phyloP scores from a whole-genome alignment of 108 stramenopile species.

The Pseudonitzschia multiseries region DNA sequence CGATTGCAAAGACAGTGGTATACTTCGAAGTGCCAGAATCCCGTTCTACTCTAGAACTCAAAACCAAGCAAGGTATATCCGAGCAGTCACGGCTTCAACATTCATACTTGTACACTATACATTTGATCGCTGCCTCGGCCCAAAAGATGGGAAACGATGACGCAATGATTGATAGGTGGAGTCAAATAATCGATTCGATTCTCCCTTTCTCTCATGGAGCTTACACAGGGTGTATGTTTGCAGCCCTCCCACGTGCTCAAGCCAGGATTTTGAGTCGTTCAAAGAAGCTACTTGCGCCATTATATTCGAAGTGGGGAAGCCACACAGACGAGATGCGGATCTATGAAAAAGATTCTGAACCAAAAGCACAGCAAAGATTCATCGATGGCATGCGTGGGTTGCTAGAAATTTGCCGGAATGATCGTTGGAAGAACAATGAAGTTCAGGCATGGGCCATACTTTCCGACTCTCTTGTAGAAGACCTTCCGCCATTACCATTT shows the following conservation, averaged over 20 bases:
- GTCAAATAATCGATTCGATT: not conserved
- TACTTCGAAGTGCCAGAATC: conserved; percentile 10
- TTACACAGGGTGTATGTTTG: not conserved
- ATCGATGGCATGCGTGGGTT: conserved; percentile 24
- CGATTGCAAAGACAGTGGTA: not conserved
- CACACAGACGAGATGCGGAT: not conserved
- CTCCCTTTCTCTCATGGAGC: conserved; percentile 1
- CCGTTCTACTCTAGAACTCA: not conserved
- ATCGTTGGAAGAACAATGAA: conserved; percentile 14
- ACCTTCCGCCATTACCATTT: conserved; percentile 14
- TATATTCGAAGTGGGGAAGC: conserved; percentile 1
- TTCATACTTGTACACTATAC: not conserved
- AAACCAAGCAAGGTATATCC: conserved; percentile 7
- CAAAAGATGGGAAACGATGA: not conserved
- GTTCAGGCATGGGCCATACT: conserved; percentile 25
- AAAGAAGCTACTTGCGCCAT: conserved; percentile 4
- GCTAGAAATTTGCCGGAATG: conserved; percentile 21
- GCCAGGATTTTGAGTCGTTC: conserved; percentile 8
- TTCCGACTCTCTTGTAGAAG: conserved; percentile 27
- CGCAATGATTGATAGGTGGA: not conserved
- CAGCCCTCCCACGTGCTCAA: not conserved
- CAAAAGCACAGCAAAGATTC: not conserved
- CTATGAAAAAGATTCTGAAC: not conserved
- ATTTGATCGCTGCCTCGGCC: conserved; percentile 2
- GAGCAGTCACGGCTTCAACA: conserved; percentile 1